Evolutionary conservation across 2,329 filamentous ascomycete species (phyloP), one percentile per base, ranked within the genome.

Genomic region (Leptographium lundbergii): DNA sequence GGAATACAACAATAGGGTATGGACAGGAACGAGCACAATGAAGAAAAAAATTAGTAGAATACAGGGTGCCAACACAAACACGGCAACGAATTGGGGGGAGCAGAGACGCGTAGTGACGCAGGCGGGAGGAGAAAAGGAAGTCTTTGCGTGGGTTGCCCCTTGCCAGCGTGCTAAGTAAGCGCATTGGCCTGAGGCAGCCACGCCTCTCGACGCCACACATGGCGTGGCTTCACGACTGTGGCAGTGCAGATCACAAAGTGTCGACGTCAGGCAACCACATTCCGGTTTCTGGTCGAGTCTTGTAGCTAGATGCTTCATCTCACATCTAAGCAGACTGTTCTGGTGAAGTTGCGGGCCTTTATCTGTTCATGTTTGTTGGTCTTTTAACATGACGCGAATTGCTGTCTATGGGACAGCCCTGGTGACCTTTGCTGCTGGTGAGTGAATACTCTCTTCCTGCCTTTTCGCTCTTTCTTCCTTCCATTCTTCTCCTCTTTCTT

Each of bases 371-470:
- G 22, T 19, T 17, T 51, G 7, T 52, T n/a, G n/a, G n/a, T 7
- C 29, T 10, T 10, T 22, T 27, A 29, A n/a, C 11, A 77, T 78
- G 75, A 77, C 75, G 45, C 71, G 75, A 56, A 69, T 70, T 50
- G 70, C 68, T 36, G 72, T 77, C 45, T 78, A 78, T 63, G 68
- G 67, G 60, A 66, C 70, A 54, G 74, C 71, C 61, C 65, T 77
- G 61, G 69, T 73, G 67, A 75, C 71, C 60, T 72, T 76, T 67
- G 66, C 70, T 57, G 74, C 70, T 56, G 73, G 76, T 77, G 69
- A 63, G 75, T 74, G n/a, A n/a, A n/a, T 34, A 34, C 32, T 34
- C n/a, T n/a, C n/a, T n/a, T n/a, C n/a, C n/a, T 29, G 27, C 4
- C 27, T 2, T 29, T 29, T 29, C 27, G 27, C 4, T 29, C 7